phyloP scores from a whole-genome alignment of 176 grass and related monocot genomes.

The Cymbopogon citratus region DNA sequence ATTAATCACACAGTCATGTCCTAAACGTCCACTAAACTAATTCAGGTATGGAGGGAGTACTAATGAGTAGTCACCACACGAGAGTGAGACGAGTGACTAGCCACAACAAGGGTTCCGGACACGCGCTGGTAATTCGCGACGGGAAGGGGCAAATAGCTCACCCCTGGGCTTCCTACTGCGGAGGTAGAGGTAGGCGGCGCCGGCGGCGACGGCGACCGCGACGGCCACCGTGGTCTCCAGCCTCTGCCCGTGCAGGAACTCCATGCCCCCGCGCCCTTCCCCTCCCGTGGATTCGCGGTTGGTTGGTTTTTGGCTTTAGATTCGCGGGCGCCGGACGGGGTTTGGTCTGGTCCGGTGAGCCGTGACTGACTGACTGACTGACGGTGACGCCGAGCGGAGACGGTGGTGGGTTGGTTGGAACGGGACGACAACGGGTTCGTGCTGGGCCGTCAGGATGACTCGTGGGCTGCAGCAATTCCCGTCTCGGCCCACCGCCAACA shows the following conservation, averaged over 20 bases:
- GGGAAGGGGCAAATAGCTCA: too few species aligned
- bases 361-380: neutral
- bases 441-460: neutral
- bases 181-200: slow-evolving; percentile 47
- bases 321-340: neutral
- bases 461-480: neutral
- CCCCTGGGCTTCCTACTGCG: slow-evolving; percentile 42
- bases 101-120: too few species aligned
- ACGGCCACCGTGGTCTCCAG: slow-evolving; percentile 36
- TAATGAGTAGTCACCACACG: too few species aligned
- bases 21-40: too few species aligned
- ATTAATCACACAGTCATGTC: neutral
- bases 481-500: neutral
- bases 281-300: neutral
- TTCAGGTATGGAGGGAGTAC: too few species aligned
- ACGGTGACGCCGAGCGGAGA: neutral
- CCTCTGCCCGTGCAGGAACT: slow-evolving; percentile 30
- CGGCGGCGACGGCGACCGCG: slow-evolving; percentile 39
- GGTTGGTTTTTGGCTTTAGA: neutral
- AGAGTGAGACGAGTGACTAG: too few species aligned
- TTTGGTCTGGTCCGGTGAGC: neutral
- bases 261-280: slow-evolving; percentile 18
- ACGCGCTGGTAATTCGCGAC: too few species aligned
- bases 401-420: neutral
- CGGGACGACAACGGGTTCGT: neutral